These are phyloP conservation scores for Brassica juncea DNA, from an alignment of 345 rosid species.

Conservation along the genomic window DNA sequence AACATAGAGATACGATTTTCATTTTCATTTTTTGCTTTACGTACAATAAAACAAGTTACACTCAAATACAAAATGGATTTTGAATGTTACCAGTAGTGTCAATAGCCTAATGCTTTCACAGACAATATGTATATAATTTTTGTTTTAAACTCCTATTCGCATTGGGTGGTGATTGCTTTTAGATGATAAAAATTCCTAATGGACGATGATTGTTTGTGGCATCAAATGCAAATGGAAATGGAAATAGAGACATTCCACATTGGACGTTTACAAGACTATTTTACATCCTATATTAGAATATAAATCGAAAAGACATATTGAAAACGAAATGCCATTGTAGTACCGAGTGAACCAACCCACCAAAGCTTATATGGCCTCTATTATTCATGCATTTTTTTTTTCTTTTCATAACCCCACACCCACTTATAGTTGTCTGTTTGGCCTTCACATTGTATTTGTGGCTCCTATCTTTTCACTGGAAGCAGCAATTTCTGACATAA, in stretches of 20 bases:
- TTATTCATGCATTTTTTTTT: not conserved
- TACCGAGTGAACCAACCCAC: not conserved
- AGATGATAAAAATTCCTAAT: not conserved
- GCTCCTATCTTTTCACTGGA: slow-evolving; percentile 1
- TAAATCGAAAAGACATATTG: not conserved
- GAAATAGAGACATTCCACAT: not conserved
- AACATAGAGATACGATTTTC: not conserved
- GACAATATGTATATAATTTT: not conserved
- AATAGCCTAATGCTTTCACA: not conserved
- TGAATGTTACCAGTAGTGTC: not conserved
- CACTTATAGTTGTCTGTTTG: not conserved
- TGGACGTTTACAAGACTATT: not conserved
- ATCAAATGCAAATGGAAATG: not conserved
- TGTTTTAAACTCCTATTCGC: not conserved
- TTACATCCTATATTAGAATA: not conserved
- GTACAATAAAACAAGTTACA: not conserved
- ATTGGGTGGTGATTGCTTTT: not conserved
- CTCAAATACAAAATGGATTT: not conserved
- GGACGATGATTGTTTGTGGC: not conserved
- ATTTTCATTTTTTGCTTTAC: not conserved
- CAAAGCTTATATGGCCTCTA: not conserved
- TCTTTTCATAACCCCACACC: not conserved
- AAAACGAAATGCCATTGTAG: not conserved
- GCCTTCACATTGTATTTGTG: not conserved
- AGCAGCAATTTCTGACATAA: not conserved